These are phyloP conservation scores for Epichloe scottii DNA, from an alignment of 2,329 filamentous ascomycete genomes.

Conservation along the genomic window DNA sequence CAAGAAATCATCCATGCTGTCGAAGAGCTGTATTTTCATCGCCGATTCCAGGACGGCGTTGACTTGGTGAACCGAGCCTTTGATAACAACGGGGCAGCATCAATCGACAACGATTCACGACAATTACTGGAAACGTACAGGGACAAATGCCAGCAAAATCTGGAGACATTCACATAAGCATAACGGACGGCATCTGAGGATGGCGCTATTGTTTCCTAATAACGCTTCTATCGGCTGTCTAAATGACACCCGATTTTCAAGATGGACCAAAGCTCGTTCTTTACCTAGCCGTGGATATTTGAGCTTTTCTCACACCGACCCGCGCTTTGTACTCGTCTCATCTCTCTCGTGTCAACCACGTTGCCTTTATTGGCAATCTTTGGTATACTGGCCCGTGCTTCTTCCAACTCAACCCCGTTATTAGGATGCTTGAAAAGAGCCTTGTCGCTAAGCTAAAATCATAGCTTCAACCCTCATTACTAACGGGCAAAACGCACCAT, in stretches of 20 bases:
- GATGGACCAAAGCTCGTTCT: neutral
- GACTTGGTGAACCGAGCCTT: constrained; percentile 27
- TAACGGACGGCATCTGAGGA: neutral
- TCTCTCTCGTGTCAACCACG: too few relatives aligned
- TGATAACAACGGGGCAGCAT: constrained; percentile 14
- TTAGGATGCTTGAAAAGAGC: too few relatives aligned
- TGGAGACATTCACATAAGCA: neutral
- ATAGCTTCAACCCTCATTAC: too few relatives aligned
- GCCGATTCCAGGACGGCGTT: constrained; percentile 32
- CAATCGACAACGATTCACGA: constrained; percentile 31
- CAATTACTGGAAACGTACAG: constrained; percentile 30
- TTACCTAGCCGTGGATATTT: neutral
- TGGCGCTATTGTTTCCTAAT: neutral
- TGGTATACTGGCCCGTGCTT: too few relatives aligned
- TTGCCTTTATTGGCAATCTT: too few relatives aligned
- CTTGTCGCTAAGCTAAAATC: too few relatives aligned
- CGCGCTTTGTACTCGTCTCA: too few relatives aligned
- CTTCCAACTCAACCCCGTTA: too few relatives aligned
- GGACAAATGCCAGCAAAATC: constrained; percentile 25
- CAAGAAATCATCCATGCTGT: constrained; percentile 43
- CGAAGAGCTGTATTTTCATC: constrained; percentile 45
- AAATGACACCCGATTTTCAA: neutral
- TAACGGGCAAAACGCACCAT: too few relatives aligned
- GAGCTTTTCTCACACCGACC: neutral
- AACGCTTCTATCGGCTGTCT: neutral